Percentiles rank a stretch among this genome's conserved stretches.
phyloP scores from a whole-genome alignment of 768 basidiomycete genomes.

The Termitomyces sp. region DNA sequence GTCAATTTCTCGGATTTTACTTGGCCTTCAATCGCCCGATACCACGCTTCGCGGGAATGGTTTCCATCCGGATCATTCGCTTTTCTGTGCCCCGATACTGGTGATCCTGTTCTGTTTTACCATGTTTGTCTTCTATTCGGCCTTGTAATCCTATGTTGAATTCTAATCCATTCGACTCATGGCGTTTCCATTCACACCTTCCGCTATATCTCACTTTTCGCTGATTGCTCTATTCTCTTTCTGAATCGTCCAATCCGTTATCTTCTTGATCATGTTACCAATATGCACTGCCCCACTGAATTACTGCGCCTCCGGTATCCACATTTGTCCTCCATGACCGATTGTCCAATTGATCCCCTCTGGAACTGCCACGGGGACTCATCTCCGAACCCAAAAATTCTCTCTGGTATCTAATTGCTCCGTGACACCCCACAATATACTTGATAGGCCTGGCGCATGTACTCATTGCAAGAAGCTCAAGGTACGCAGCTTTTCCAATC shows the following conservation, averaged over 20 bases:
- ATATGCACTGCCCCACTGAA: constrained; percentile 13
- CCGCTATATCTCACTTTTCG: neutral
- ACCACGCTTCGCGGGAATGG: neutral
- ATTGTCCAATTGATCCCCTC: neutral
- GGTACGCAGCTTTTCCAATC: constrained; percentile 37
- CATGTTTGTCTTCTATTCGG: neutral
- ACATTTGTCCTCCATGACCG: neutral
- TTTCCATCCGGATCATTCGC: neutral
- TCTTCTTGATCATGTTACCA: neutral
- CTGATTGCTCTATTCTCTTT: neutral
- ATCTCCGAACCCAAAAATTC: constrained; percentile 7
- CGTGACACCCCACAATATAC: neutral
- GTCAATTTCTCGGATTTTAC: neutral
- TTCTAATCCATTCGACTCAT: neutral
- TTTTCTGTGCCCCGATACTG: neutral
- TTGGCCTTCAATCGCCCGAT: neutral
- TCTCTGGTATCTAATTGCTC: constrained; percentile 2
- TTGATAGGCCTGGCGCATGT: constrained; percentile 69
- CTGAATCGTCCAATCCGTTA: neutral
- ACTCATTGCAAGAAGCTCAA: constrained; percentile 85
- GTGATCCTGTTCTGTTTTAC: neutral
- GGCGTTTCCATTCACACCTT: neutral
- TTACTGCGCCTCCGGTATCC: constrained; percentile 5
- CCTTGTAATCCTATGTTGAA: neutral
- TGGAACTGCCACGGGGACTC: neutral